These are phyloP conservation scores for Lanmaoa rubissima DNA, from an alignment of 768 basidiomycete genomes.

Conservation along the genomic window DNA sequence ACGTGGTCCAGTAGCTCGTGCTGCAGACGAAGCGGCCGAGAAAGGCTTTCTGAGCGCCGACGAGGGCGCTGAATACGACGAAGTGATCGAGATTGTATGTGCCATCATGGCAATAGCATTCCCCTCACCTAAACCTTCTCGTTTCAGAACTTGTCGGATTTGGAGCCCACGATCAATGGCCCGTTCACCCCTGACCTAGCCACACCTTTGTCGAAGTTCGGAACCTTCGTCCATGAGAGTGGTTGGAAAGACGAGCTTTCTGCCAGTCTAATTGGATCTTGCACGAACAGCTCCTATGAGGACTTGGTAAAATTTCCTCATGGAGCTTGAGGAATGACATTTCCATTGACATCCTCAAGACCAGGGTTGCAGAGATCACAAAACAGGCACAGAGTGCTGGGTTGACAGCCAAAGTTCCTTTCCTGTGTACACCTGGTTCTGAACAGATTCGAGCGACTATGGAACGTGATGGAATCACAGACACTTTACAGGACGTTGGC, in stretches of 20 bases:
- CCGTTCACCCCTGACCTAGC: conserved; percentile 98
- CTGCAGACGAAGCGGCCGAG: conserved; percentile 80
- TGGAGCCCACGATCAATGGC: conserved; percentile 93
- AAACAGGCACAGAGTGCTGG: conserved; percentile 85
- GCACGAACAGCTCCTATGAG: conserved; percentile 98
- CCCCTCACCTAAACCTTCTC: not conserved
- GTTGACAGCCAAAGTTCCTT: conserved; percentile 78
- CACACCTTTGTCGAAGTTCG: conserved; percentile 90
- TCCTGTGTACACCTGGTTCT: conserved; percentile 86
- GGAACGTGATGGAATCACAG: conserved; percentile 88
- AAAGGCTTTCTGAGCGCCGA: conserved; percentile 82
- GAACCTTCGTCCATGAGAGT: conserved; percentile 71
- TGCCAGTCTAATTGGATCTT: conserved; percentile 94
- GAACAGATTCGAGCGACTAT: conserved; percentile 98
- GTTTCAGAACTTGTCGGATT: conserved; percentile 73
- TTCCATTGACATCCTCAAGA: conserved; percentile 44
- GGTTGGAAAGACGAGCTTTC: conserved; percentile 94
- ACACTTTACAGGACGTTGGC: conserved; percentile 82
- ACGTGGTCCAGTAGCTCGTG: conserved; percentile 77
- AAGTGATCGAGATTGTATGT: conserved; percentile 88
- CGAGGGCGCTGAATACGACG: conserved; percentile 88
- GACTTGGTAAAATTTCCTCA: conserved; percentile 62
- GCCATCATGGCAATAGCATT: not conserved
- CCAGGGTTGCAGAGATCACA: conserved; percentile 88
- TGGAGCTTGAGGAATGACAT: not conserved